These are phyloP conservation scores for Apiotrichum sp. DNA, from an alignment of 1,284 basidiomycete species.

Conservation along the genomic window DNA sequence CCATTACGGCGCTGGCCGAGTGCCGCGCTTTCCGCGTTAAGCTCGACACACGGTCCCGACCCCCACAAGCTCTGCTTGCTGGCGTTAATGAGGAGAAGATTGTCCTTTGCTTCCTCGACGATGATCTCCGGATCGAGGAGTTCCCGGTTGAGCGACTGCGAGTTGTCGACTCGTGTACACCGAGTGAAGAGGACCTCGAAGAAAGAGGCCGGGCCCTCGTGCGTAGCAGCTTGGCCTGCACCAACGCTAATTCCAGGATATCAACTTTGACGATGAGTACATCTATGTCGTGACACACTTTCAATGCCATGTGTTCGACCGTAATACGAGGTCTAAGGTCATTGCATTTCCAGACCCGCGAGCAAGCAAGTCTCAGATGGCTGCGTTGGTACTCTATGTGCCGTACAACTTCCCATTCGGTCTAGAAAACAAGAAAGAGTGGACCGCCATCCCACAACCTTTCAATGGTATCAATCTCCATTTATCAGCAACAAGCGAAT, in stretches of 20 bases:
- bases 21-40: conserved; percentile 3
- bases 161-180: too few species aligned
- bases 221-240: too few species aligned
- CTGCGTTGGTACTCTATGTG: background rate
- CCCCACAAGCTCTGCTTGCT: conserved; percentile 12
- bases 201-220: too few species aligned
- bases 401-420: background rate
- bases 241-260: conserved; percentile 19
- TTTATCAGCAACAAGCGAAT: too few species aligned
- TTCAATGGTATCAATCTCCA: too few species aligned
- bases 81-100: conserved; percentile 2
- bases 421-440: too few species aligned
- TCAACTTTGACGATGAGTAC: conserved; percentile 38
- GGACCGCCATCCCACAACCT: too few species aligned
- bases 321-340: conserved; percentile 12
- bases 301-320: conserved; percentile 22
- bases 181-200: too few species aligned
- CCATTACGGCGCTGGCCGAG: conserved; percentile 16
- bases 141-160: background rate
- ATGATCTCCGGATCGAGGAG: background rate
- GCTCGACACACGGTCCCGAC: background rate
- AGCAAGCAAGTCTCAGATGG: background rate
- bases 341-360: conserved; percentile 17
- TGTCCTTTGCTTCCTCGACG: background rate
- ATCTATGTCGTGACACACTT: conserved; percentile 25